Evolutionary conservation across 306 rosid species (phyloP).

Genomic region (Canavalia gladiata): DNA sequence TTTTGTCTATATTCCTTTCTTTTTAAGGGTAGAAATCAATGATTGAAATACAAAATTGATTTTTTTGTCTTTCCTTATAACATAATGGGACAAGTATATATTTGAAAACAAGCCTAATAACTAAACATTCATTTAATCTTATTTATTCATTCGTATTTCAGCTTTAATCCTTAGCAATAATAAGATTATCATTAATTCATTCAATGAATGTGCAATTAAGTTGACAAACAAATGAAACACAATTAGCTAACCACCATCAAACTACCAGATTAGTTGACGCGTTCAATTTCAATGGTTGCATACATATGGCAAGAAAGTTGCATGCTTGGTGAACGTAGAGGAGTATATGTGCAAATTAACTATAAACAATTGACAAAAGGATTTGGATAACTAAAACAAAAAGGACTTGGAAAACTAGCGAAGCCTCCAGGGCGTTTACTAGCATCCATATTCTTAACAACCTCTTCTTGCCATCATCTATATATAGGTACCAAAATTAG

Average conservation of each 20-base stretch:
- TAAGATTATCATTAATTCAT: neutral
- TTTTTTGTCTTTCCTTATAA: too few relatives aligned
- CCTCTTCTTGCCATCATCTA: constrained; percentile 1
- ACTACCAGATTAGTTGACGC: neutral
- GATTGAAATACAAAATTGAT: too few relatives aligned
- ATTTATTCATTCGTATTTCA: too few relatives aligned
- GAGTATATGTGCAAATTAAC: neutral
- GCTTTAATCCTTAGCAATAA: neutral
- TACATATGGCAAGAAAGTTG: too few relatives aligned
- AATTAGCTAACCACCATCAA: neutral
- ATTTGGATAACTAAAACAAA: neutral
- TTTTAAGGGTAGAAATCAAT: too few relatives aligned
- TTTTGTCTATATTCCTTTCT: too few relatives aligned
- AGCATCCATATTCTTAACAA: neutral
- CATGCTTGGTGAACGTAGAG: neutral
- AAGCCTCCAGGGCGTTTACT: neutral
- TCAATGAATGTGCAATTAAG: neutral
- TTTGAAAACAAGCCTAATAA: too few relatives aligned
- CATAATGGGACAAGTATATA: too few relatives aligned
- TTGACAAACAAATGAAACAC: neutral
- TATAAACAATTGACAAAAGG: neutral
- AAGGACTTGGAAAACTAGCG: constrained; percentile 2
- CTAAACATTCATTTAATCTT: too few relatives aligned
- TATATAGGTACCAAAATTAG: constrained; percentile 24
- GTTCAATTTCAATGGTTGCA: neutral